These are phyloP conservation scores for Tuber umbilicatum DNA, from an alignment of 495 filamentous ascomycete species.

Conservation along the genomic window DNA sequence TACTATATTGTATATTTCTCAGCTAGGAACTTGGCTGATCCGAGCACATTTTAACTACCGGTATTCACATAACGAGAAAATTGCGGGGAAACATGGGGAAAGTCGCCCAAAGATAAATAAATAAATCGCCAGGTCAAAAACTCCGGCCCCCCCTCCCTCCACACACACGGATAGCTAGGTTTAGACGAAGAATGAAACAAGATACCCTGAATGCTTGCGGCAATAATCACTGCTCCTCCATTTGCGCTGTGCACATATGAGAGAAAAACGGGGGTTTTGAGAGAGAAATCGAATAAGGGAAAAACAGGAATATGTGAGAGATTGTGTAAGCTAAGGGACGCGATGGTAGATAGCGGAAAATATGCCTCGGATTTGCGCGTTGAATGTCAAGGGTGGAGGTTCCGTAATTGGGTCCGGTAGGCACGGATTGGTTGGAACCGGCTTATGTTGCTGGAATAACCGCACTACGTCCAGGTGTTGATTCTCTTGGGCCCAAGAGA, in stretches of 20 bases:
- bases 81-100: too few species aligned
- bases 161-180: not conserved
- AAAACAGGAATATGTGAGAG: not conserved
- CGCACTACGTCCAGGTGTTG: slow-evolving; percentile 9
- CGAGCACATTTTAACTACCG: too few species aligned
- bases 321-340: not conserved
- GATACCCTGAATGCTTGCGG: not conserved
- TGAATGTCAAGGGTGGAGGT: too few species aligned
- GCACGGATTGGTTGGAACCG: too few species aligned
- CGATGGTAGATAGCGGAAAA: not conserved
- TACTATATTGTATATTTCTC: too few species aligned
- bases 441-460: not conserved
- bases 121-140: not conserved
- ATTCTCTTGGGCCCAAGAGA: slow-evolving; percentile 19
- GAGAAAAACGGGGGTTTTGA: not conserved
- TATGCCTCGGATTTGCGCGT: not conserved
- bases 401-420: too few species aligned
- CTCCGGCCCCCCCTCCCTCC: too few species aligned
- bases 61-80: too few species aligned
- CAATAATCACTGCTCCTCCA: not conserved
- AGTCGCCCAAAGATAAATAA: too few species aligned
- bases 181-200: not conserved
- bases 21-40: too few species aligned
- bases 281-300: not conserved
- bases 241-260: not conserved